A percentile compares a stretch with the other conserved stretches of the same genome.
Conservation (phyloP, 208 protist species). For the Leishmania mexicana region DNA sequence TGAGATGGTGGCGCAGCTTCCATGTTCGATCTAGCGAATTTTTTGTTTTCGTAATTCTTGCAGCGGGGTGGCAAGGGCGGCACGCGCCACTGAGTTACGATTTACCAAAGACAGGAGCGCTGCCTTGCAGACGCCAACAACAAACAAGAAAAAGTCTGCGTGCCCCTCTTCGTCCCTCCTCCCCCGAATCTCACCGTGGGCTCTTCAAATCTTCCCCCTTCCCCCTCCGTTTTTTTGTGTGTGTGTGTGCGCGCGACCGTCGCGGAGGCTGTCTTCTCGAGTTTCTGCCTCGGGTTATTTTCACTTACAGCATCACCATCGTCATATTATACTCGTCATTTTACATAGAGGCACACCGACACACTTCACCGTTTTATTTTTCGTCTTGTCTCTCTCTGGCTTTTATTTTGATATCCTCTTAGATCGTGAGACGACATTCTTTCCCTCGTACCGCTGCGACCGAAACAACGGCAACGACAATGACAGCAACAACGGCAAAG, state of each 20-base stretch:
- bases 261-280: neutral
- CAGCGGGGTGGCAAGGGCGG: neutral
- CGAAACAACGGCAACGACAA: neutral
- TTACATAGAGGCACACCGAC: neutral
- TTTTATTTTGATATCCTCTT: neutral
- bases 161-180: neutral
- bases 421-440: neutral
- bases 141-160: neutral
- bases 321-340: neutral
- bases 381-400: neutral
- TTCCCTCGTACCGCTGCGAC: neutral
- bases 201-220: neutral
- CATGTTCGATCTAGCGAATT: neutral
- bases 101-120: neutral
- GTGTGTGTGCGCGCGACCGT: neutral
- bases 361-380: conserved; percentile 6
- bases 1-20: neutral
- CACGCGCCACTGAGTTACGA: neutral
- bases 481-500: neutral
- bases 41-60: neutral
- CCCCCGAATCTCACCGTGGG: neutral
- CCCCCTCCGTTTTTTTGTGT: neutral
- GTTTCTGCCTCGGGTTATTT: neutral
- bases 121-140: neutral
- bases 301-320: neutral